phyloP scores from a whole-genome alignment of 371 early-diverging fungal genomes.

The Apophysomyces elegans region DNA sequence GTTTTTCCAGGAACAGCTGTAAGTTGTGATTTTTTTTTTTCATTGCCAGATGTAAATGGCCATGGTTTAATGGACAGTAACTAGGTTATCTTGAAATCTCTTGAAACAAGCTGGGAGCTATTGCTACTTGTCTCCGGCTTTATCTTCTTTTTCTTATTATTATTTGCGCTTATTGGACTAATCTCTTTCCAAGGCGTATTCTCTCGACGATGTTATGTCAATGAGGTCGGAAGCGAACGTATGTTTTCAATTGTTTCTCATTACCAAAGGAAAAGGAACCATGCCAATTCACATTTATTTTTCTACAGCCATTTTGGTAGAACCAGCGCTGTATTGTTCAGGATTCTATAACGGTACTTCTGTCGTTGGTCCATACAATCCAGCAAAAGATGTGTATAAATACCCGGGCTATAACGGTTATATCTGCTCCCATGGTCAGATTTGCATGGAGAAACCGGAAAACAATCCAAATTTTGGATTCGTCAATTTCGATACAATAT shows the following conservation, averaged over 20 bases:
- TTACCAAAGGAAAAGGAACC: neutral
- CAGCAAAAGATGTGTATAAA: constrained; percentile 34
- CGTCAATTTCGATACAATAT: constrained; percentile 58
- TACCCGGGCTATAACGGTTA: constrained; percentile 40
- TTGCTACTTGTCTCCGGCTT: constrained; percentile 56
- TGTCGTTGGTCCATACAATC: constrained; percentile 46
- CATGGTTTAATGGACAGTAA: neutral
- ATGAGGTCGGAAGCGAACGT: constrained; percentile 28
- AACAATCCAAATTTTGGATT: constrained; percentile 53
- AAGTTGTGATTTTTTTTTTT: constrained; percentile 18
- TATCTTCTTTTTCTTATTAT: constrained; percentile 59
- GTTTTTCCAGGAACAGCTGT: constrained; percentile 62
- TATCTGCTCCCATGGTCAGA: constrained; percentile 48
- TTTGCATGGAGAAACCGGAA: constrained; percentile 49
- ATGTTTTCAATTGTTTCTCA: constrained; percentile 18
- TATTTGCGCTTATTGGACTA: constrained; percentile 60
- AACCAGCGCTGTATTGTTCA: constrained; percentile 57
- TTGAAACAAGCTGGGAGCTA: constrained; percentile 58
- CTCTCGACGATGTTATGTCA: constrained; percentile 53
- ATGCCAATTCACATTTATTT: neutral
- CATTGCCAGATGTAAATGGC: neutral
- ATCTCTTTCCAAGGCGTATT: constrained; percentile 59
- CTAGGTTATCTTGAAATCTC: constrained; percentile 56
- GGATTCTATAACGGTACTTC: constrained; percentile 55
- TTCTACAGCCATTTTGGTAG: constrained; percentile 39